phyloP scores from a whole-genome alignment of 305 asterid species.

The Fraxinus angustifolia region DNA sequence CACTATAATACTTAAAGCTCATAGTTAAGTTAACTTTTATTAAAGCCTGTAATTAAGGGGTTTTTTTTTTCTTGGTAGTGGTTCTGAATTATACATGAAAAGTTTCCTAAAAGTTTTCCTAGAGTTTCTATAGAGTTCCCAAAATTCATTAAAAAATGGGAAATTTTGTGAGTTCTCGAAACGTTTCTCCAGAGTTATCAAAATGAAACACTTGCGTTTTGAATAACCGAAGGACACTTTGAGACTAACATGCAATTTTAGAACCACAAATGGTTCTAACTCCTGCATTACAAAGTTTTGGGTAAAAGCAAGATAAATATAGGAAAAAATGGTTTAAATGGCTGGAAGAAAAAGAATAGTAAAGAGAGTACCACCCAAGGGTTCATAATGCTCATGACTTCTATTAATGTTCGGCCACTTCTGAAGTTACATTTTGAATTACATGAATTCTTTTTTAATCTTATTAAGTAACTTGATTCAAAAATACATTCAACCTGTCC shows the following conservation, averaged over 20 bases:
- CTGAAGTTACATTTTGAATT: neutral
- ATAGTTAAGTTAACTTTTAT: neutral
- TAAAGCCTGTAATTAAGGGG: neutral
- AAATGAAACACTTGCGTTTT: neutral
- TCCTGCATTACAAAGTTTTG: neutral
- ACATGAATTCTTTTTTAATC: neutral
- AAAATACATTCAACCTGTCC: neutral
- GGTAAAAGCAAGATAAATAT: neutral
- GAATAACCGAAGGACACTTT: neutral
- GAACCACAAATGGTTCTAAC: neutral
- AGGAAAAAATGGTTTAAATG: neutral
- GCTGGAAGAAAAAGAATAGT: neutral
- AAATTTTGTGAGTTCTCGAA: neutral
- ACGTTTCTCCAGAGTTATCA: neutral
- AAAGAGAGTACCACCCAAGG: neutral
- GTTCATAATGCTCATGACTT: neutral
- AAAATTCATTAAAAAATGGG: neutral
- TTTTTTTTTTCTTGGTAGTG: too few relatives aligned
- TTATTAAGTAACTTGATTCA: neutral
- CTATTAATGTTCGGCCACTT: neutral
- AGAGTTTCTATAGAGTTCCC: neutral
- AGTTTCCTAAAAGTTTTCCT: neutral
- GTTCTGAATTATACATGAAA: neutral
- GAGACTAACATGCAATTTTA: neutral
- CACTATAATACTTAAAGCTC: neutral